Conservation (phyloP, 1,139 yeast species). For the Geotrichum candidum region DNA sequence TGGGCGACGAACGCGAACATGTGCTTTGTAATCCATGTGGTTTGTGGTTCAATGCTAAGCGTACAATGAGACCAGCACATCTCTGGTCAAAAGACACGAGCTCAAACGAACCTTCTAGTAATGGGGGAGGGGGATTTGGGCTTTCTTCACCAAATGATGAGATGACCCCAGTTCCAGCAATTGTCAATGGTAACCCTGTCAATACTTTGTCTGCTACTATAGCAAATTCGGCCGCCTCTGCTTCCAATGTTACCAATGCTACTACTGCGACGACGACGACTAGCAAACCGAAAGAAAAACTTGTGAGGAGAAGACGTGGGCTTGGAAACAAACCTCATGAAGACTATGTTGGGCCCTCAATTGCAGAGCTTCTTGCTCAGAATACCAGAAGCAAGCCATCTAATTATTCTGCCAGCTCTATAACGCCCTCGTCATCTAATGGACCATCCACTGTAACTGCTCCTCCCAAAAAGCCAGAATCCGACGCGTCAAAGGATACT, state of each 20-base stretch:
- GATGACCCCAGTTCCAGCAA: neutral
- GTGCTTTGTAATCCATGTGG: constrained; percentile 38
- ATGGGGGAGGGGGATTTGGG: neutral
- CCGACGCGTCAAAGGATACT: neutral
- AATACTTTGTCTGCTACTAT: neutral
- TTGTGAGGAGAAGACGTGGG: constrained; percentile 7
- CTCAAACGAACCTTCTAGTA: neutral
- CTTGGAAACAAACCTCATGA: constrained; percentile 9
- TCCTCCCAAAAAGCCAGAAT: neutral
- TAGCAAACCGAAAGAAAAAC: constrained; percentile 9
- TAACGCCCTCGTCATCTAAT: neutral
- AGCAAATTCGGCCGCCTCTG: neutral
- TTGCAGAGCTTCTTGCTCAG: constrained; percentile 11
- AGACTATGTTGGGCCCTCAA: constrained; percentile 15
- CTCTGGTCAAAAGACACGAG: constrained; percentile 6
- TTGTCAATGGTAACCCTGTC: neutral
- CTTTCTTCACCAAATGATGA: constrained; percentile 2
- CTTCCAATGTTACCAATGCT: neutral
- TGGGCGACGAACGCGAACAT: constrained; percentile 19
- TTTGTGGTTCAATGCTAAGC: constrained; percentile 31
- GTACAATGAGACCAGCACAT: constrained; percentile 32
- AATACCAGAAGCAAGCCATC: constrained; percentile 8
- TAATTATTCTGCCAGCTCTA: neutral
- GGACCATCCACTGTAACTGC: neutral
- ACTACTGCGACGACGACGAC: neutral